Conservation (phyloP, 2,329 filamentous ascomycete species). For the Coniochaeta ligniaria region DNA sequence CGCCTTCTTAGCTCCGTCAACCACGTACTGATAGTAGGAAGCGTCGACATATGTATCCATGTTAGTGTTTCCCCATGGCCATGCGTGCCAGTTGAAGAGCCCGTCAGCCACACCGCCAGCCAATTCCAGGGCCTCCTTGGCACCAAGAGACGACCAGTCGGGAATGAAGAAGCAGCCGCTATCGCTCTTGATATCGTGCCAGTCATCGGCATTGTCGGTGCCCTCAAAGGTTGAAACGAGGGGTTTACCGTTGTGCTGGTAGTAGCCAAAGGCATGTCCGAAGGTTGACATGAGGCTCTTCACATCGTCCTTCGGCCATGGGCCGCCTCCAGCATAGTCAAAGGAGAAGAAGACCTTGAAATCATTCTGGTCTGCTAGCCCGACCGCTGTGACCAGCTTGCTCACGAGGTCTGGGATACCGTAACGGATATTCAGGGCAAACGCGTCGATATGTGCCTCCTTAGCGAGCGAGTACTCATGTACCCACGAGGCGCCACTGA, state of each 20-base stretch:
- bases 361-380: neutral
- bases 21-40: constrained; percentile 9
- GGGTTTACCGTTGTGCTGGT: constrained; percentile 17
- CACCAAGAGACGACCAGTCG: constrained; percentile 32
- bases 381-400: neutral
- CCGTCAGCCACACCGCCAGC: constrained; percentile 20
- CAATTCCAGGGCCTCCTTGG: constrained; percentile 15
- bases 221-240: constrained; percentile 38
- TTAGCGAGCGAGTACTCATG: too few relatives aligned
- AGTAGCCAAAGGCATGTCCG: constrained; percentile 6
- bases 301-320: neutral
- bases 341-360: neutral
- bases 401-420: neutral
- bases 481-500: too few relatives aligned
- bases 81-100: constrained; percentile 28
- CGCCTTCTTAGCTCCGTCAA: constrained; percentile 29
- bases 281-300: neutral
- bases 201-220: constrained; percentile 29
- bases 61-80: constrained; percentile 20
- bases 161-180: constrained; percentile 36
- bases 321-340: neutral
- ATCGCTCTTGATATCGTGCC: constrained; percentile 31
- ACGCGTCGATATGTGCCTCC: neutral
- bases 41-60: constrained; percentile 12
- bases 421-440: neutral